These are phyloP conservation scores for Dillenia suffruticosa DNA, from an alignment of 164 flowering plant genomes.

Conservation along the genomic window DNA sequence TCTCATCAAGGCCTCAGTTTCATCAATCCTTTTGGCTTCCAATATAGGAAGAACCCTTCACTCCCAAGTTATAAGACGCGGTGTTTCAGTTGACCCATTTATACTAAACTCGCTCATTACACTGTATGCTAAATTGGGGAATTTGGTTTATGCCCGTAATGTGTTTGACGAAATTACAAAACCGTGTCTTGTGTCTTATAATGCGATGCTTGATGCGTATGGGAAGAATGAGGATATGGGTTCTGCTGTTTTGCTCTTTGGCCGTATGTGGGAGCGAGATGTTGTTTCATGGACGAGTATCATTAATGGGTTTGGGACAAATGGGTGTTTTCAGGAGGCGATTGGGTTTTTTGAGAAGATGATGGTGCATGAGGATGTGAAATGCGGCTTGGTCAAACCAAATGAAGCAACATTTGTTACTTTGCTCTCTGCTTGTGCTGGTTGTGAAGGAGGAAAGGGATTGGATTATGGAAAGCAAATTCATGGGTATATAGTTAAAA, in stretches of 20 bases:
- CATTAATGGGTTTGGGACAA: conserved; percentile 55
- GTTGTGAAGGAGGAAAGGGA: conserved; percentile 30
- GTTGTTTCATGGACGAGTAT: conserved; percentile 79
- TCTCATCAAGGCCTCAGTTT: conserved; percentile 46
- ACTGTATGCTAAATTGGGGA: conserved; percentile 40
- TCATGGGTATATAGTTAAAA: conserved; percentile 55
- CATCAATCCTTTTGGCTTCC: conserved; percentile 16
- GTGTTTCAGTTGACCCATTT: conserved; percentile 44
- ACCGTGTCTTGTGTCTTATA: conserved; percentile 55
- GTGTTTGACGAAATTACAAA: conserved; percentile 59
- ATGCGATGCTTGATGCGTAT: conserved; percentile 63
- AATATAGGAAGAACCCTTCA: conserved; percentile 33
- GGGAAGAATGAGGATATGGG: conserved; percentile 56
- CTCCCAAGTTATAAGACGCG: conserved; percentile 46
- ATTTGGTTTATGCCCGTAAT: conserved; percentile 29
- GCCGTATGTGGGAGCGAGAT: conserved; percentile 45
- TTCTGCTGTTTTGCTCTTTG: conserved; percentile 47
- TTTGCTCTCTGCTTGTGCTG: conserved; percentile 57
- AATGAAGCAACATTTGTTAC: conserved; percentile 81
- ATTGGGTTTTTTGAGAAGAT: conserved; percentile 45
- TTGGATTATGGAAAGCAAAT: conserved; percentile 56
- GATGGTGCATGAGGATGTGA: conserved; percentile 39
- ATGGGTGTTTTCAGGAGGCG: conserved; percentile 38
- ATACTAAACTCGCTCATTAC: conserved; percentile 43
- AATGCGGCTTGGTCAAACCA: conserved; percentile 31